Evolutionary conservation across 805 yeast genomes (phyloP).

Genomic region (Candida cerambycidarum): DNA sequence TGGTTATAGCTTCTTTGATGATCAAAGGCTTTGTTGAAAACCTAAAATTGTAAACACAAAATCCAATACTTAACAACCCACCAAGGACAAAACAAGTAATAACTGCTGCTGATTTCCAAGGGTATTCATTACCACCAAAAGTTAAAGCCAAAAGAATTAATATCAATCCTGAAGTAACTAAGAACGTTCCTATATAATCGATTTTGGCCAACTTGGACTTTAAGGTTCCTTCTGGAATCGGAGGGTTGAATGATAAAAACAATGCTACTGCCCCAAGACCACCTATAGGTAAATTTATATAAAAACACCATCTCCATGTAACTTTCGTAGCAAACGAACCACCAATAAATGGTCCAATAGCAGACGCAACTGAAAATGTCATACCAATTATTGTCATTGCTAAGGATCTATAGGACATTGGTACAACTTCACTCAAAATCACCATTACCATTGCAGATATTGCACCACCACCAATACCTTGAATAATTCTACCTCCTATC

Average conservation of each 20-base stretch:
- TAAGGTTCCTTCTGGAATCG: slow-evolving; percentile 40
- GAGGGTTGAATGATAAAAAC: slow-evolving; percentile 46
- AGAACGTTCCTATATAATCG: slow-evolving; percentile 50
- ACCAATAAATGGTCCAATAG: slow-evolving; percentile 64
- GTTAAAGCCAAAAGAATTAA: slow-evolving; percentile 50
- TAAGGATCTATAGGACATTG: slow-evolving; percentile 40
- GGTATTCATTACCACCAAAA: slow-evolving; percentile 51
- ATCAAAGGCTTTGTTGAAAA: slow-evolving; percentile 48
- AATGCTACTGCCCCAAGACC: slow-evolving; percentile 46
- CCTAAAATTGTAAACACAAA: slow-evolving; percentile 42
- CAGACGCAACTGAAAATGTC: slow-evolving; percentile 51
- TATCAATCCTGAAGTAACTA: slow-evolving; percentile 44
- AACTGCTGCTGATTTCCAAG: slow-evolving; percentile 59
- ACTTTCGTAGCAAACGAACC: slow-evolving; percentile 60
- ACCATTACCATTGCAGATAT: slow-evolving; percentile 57
- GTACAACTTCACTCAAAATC: slow-evolving; percentile 56
- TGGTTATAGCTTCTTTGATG: slow-evolving; percentile 38
- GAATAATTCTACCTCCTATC: slow-evolving; percentile 69
- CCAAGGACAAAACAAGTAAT: slow-evolving; percentile 51
- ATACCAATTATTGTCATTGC: slow-evolving; percentile 39
- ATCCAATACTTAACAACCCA: slow-evolving; percentile 31
- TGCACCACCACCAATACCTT: slow-evolving; percentile 74
- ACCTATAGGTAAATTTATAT: slow-evolving; percentile 66
- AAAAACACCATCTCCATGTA: slow-evolving; percentile 80
- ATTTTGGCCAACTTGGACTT: slow-evolving; percentile 39